Percentiles rank a stretch among this genome's conserved stretches.
Conservation (phyloP, 495 filamentous ascomycete genomes). For the Aspergillus cristatus region DNA sequence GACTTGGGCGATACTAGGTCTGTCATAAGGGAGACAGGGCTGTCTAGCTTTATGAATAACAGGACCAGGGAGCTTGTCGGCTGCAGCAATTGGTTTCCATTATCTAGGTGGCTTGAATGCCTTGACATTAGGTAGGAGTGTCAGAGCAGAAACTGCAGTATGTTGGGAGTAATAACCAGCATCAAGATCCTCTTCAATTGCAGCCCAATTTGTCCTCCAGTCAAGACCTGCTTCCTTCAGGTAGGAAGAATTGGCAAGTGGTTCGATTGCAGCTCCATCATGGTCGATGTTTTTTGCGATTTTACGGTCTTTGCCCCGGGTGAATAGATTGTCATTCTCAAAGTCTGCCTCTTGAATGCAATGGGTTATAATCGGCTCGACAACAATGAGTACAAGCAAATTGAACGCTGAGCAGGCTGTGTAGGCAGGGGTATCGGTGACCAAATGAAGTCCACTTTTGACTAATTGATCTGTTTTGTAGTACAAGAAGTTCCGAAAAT, state of each 20-base stretch:
- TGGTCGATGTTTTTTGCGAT: conserved; percentile 10
- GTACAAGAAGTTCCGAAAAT: conserved; percentile 23
- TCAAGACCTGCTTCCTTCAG: conserved; percentile 23
- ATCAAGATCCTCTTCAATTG: conserved; percentile 18
- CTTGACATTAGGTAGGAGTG: conserved; percentile 26
- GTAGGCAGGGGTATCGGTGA: conserved; percentile 1
- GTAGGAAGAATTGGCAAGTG: conserved; percentile 22
- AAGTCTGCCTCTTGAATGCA: conserved; percentile 24
- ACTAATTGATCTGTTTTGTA: conserved; percentile 11
- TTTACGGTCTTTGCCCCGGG: conserved; percentile 9
- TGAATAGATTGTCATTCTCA: conserved; percentile 15
- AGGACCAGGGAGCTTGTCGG: background rate
- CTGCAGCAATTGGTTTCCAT: conserved; percentile 10
- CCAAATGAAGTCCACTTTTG: conserved; percentile 4
- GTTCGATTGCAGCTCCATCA: conserved; percentile 15
- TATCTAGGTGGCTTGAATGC: conserved; percentile 14
- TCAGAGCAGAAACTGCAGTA: conserved; percentile 25
- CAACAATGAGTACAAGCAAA: conserved; percentile 20
- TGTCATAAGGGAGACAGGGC: background rate
- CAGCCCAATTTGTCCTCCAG: conserved; percentile 26
- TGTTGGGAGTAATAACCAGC: conserved; percentile 22
- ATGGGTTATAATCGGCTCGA: conserved; percentile 24
- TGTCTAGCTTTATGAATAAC: background rate
- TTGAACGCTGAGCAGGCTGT: conserved; percentile 14
- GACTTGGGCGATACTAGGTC: background rate